phyloP scores from a whole-genome alignment of 2,329 filamentous ascomycete species.

The Penicillium sp. region DNA sequence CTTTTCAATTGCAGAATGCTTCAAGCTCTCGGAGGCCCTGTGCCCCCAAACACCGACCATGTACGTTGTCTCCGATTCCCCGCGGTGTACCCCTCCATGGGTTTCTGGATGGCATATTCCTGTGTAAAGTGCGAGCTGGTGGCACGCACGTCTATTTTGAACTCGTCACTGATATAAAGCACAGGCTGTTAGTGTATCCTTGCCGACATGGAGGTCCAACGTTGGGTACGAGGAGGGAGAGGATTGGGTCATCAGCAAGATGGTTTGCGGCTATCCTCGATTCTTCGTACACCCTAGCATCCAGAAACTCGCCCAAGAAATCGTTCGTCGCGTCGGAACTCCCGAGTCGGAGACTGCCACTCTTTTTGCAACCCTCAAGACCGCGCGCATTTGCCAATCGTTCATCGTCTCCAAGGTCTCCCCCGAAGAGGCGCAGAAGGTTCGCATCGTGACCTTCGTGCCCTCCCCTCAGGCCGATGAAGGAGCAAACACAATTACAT shows the following conservation, averaged over 20 bases:
- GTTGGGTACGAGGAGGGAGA: constrained; percentile 93
- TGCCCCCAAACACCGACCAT: constrained; percentile 76
- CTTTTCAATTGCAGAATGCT: constrained; percentile 32
- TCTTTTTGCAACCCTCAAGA: constrained; percentile 73
- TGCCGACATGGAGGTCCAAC: constrained; percentile 90
- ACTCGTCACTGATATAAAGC: constrained; percentile 8
- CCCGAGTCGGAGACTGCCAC: constrained; percentile 66
- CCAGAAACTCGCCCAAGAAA: constrained; percentile 67
- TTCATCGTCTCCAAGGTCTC: constrained; percentile 62
- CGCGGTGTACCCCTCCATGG: constrained; percentile 26
- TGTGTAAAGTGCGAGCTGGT: not conserved
- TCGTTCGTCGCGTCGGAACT: constrained; percentile 60
- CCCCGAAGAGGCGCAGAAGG: constrained; percentile 47
- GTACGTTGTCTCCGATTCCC: constrained; percentile 52
- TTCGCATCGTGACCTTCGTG: constrained; percentile 57
- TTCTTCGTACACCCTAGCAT: constrained; percentile 93
- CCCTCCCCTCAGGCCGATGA: constrained; percentile 65
- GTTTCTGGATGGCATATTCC: not conserved
- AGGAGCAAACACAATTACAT: constrained; percentile 54
- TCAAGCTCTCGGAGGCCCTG: constrained; percentile 64
- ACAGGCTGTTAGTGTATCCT: constrained; percentile 91
- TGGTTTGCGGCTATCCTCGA: constrained; percentile 90
- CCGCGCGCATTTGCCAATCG: constrained; percentile 70
- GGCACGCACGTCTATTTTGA: not conserved
- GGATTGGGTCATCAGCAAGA: constrained; percentile 77